Evolutionary conservation across 805 yeast species (phyloP), one percentile per base, ranked within the genome.

Genomic region (Teunomyces tritomae): DNA sequence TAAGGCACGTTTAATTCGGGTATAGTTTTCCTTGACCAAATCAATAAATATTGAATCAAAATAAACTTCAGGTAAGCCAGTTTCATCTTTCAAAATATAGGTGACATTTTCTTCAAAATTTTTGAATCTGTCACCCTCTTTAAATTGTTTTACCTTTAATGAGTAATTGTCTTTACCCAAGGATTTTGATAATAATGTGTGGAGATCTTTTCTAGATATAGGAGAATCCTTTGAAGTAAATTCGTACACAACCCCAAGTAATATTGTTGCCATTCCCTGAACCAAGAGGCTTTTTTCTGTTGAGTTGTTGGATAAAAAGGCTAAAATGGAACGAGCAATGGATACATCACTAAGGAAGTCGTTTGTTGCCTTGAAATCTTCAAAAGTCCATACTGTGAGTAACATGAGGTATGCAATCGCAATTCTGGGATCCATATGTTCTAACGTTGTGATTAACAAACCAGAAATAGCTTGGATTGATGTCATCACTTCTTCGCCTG

Each of bases 21-120:
- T 55, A 51, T 77, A 81, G 57, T 89, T 86, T 2, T 86, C 94
- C 51, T 82, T 83, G 37, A 94, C 68, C 44, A 90, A 68, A 3
- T 69, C 70, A 3, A 87, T 82, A 61, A 89, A 89, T 2, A 74
- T 66, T 0, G 78, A 61, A 49, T 84, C 85, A 59, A 94, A 85
- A 57, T 78, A 89, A 1, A 92, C 86, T 49, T 82, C 80, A 0
- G 98, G 99, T 36, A 92, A 75, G 1, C 99, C 99, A 1, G 96
- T 83, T 2, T 82, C 84, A 61, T 89, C 96, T 52, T 79, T 77
- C 3, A 73, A 72, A 2, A 84, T 79, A 13, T 73, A 70, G 20
- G 79, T 63, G 26, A 80, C 69, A 1, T 75, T 76, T 3, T 74
- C 77, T n/a, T 77, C 81, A 52, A 79, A 85, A 46, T 79, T 77